Evolutionary conservation across 192 early-diverging fungal species (phyloP).

Genomic region (Pilaira anomala): DNA sequence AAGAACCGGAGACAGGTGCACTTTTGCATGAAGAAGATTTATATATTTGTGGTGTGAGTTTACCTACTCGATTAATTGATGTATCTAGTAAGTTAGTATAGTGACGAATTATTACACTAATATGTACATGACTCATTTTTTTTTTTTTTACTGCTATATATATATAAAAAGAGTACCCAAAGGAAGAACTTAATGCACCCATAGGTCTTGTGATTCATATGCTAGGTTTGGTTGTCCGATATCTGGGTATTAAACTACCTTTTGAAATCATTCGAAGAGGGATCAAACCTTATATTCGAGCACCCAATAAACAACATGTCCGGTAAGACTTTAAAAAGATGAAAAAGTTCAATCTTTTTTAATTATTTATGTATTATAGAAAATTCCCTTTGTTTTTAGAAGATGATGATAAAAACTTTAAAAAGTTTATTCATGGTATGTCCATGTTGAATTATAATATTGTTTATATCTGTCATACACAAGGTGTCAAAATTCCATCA

Average conservation of each 20-base stretch:
- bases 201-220: conserved; percentile 53
- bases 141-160: not conserved
- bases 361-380: too few species aligned
- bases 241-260: conserved; percentile 55
- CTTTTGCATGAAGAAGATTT: conserved; percentile 19
- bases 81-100: conserved; percentile 26
- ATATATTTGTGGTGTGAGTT: conserved; percentile 19
- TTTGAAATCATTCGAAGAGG: conserved; percentile 31
- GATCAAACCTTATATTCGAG: conserved; percentile 17
- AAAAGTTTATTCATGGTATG: conserved; percentile 43
- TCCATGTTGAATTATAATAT: conserved; percentile 57
- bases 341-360: too few species aligned
- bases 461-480: conserved; percentile 56
- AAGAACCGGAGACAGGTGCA: not conserved
- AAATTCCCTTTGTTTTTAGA: conserved; percentile 46
- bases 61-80: conserved; percentile 27
- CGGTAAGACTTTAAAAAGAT: not conserved
- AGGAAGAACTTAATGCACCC: conserved; percentile 52
- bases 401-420: conserved; percentile 36
- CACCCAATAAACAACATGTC: conserved; percentile 4
- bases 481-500: conserved; percentile 48
- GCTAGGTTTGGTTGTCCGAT: conserved; percentile 42
- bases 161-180: conserved; percentile 15
- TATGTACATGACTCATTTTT: not conserved
- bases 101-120: not conserved